phyloP scores from a whole-genome alignment of 73 alveolate genomes.

The Paramecium primaurelia region DNA sequence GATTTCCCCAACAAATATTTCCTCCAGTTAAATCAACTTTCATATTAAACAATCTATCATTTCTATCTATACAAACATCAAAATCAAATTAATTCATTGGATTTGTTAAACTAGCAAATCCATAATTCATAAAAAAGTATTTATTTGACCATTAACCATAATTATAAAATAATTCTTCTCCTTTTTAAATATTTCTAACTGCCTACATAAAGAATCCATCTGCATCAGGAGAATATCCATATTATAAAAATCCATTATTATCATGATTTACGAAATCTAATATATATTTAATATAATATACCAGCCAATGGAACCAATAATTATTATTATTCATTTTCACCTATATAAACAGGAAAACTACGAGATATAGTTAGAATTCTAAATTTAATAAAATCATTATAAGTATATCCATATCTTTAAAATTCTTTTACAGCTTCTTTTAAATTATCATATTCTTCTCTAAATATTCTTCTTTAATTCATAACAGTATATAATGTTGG shows the following conservation, averaged over 20 bases:
- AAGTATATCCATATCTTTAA: conserved; percentile 66
- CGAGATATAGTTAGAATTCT: conserved; percentile 88
- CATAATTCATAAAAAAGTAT: conserved; percentile 91
- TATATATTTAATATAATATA: conserved; percentile 77
- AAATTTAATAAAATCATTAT: conserved; percentile 79
- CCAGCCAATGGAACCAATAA: conserved; percentile 61
- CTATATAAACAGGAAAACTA: conserved; percentile 82
- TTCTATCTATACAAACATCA: conserved; percentile 69
- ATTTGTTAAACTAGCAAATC: conserved; percentile 82
- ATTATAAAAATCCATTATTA: conserved; percentile 85
- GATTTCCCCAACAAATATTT: conserved; percentile 61
- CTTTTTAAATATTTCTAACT: conserved; percentile 76
- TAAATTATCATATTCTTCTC: conserved; percentile 82
- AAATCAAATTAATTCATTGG: conserved; percentile 86
- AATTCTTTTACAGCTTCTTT: conserved; percentile 76
- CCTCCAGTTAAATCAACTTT: conserved; percentile 62
- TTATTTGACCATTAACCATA: conserved; percentile 92
- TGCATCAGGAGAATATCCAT: conserved; percentile 80
- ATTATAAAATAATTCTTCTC: conserved; percentile 86
- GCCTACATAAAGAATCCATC: conserved; percentile 90
- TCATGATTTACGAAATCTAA: conserved; percentile 93
- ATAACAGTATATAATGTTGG: conserved; percentile 71
- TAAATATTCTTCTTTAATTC: conserved; percentile 76
- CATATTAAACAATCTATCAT: conserved; percentile 69
- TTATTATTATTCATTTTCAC: conserved; percentile 67